phyloP scores from a whole-genome alignment of 139 green algal genomes.

The Haematococcus sp. region DNA sequence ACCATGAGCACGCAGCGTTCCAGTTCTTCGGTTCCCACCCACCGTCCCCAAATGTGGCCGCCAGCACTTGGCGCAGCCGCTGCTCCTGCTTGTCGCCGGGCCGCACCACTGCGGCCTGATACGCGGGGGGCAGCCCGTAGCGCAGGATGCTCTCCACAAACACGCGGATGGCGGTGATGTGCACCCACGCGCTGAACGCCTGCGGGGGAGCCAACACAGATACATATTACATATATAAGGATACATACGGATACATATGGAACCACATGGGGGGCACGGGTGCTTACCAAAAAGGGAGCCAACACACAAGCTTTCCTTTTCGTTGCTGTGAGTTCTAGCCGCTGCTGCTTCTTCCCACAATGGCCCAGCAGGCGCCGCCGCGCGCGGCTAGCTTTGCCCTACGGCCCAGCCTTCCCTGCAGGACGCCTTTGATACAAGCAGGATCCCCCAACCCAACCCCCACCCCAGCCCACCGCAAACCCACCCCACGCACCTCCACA shows the following conservation, averaged over 20 bases:
- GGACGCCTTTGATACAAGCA: too few relatives aligned
- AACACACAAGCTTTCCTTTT: background rate
- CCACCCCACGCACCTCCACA: too few relatives aligned
- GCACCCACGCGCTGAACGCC: slow-evolving; percentile 89
- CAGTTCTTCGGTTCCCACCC: slow-evolving; percentile 4
- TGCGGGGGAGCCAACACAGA: slow-evolving; percentile 17
- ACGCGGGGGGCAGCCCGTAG: slow-evolving; percentile 91
- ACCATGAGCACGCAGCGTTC: background rate
- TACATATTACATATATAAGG: too few relatives aligned
- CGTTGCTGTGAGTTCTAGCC: background rate
- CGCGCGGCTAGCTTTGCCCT: too few relatives aligned
- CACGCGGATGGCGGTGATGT: slow-evolving; percentile 86
- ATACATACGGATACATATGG: too few relatives aligned
- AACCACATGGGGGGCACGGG: too few relatives aligned
- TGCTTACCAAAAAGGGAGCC: background rate
- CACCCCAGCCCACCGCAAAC: too few relatives aligned
- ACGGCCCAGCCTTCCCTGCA: too few relatives aligned
- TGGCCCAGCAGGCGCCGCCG: too few relatives aligned
- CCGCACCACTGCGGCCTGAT: slow-evolving; percentile 67
- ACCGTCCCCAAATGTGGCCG: slow-evolving; percentile 50
- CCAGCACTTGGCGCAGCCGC: slow-evolving; percentile 65
- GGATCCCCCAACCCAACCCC: too few relatives aligned
- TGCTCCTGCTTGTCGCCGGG: slow-evolving; percentile 63
- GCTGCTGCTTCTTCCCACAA: too few relatives aligned
- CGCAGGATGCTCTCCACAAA: slow-evolving; percentile 97